Percentiles rank a stretch among this genome's conserved stretches.
phyloP scores from a whole-genome alignment of 768 basidiomycete species.

The Suillus clintonianus region DNA sequence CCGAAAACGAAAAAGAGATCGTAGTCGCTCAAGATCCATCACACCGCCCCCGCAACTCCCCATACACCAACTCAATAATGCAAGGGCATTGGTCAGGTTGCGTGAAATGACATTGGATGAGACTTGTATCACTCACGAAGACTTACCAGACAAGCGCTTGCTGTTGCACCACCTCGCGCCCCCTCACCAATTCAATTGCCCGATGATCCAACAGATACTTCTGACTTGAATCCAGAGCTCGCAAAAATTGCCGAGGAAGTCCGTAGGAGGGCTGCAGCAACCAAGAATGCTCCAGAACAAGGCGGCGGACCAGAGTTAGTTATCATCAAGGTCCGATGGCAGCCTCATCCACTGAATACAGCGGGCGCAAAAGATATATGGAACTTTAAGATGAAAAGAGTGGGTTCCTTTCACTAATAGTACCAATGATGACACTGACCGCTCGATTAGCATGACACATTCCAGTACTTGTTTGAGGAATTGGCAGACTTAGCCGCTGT shows the following conservation, averaged over 20 bases:
- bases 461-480: conserved; percentile 64
- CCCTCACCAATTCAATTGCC: conserved; percentile 46
- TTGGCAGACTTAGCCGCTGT: conserved; percentile 63
- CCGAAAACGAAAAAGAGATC: conserved; percentile 46
- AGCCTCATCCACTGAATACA: conserved; percentile 58
- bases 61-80: conserved; percentile 52
- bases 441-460: conserved; percentile 56
- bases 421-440: not conserved
- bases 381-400: conserved; percentile 61
- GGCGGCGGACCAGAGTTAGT: conserved; percentile 41
- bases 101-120: conserved; percentile 10
- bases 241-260: conserved; percentile 52
- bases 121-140: conserved; percentile 6
- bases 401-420: conserved; percentile 28
- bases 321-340: conserved; percentile 61
- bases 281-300: conserved; percentile 22
- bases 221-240: conserved; percentile 63
- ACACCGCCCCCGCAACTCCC: conserved; percentile 75
- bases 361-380: conserved; percentile 42
- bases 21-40: conserved; percentile 70
- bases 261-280: conserved; percentile 28
- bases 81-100: conserved; percentile 64
- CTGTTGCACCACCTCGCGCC: conserved; percentile 36
- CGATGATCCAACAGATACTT: conserved; percentile 50
- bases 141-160: conserved; percentile 48